phyloP scores from a whole-genome alignment of 2,329 filamentous ascomycete genomes.

The Acephala macrosclerotiorum region DNA sequence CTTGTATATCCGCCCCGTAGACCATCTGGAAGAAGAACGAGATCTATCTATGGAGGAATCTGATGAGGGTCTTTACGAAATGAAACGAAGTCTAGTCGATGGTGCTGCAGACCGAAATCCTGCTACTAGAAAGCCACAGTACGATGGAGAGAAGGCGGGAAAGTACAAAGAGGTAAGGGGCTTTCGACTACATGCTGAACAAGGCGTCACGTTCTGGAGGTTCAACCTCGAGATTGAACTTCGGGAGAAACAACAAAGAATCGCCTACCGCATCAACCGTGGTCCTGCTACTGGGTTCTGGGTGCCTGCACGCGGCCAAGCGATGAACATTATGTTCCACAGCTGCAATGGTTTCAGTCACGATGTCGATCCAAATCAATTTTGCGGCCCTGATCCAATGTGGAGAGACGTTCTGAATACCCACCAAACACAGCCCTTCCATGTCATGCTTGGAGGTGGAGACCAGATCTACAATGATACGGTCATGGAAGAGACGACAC shows the following conservation, averaged over 20 bases:
- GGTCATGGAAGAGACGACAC: slow-evolving; percentile 74
- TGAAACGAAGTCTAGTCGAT: slow-evolving; percentile 62
- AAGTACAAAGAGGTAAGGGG: slow-evolving; percentile 86
- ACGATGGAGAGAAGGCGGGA: slow-evolving; percentile 82
- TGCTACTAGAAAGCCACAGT: slow-evolving; percentile 57
- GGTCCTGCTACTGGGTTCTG: slow-evolving; percentile 91
- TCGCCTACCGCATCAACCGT: slow-evolving; percentile 94
- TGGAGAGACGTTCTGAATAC: slow-evolving; percentile 96
- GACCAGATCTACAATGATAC: slow-evolving; percentile 97
- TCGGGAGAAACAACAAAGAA: slow-evolving; percentile 76
- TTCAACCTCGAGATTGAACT: slow-evolving; percentile 96
- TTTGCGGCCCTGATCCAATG: slow-evolving; percentile 92
- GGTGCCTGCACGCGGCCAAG: slow-evolving; percentile 83
- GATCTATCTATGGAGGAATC: slow-evolving; percentile 84
- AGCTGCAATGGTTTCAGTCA: slow-evolving; percentile 96
- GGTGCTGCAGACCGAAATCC: slow-evolving; percentile 59
- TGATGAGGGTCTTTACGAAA: slow-evolving; percentile 84
- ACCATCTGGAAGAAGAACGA: slow-evolving; percentile 78
- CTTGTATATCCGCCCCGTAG: slow-evolving; percentile 88
- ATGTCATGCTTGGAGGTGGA: slow-evolving; percentile 97
- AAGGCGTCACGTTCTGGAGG: slow-evolving; percentile 93
- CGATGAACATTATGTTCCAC: slow-evolving; percentile 99
- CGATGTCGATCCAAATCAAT: slow-evolving; percentile 76
- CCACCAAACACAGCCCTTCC: slow-evolving; percentile 91
- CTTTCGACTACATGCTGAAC: slow-evolving; percentile 82